Evolutionary conservation across 331 rosid species (phyloP).

Genomic region (Quercus tomentella): DNA sequence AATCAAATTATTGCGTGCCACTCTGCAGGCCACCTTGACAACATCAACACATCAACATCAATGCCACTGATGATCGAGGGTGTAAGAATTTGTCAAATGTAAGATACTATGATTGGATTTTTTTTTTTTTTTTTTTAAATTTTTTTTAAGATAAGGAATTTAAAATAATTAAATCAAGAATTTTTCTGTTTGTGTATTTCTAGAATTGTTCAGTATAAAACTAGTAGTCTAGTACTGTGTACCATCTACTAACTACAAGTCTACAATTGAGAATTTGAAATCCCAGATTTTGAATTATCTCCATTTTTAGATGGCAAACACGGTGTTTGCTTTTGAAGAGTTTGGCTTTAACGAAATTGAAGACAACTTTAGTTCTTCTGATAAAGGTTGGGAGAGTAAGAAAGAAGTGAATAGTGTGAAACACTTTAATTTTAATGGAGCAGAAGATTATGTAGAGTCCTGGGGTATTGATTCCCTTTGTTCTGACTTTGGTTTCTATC

Average conservation of each 20-base stretch:
- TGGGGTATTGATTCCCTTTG: conserved; percentile 17
- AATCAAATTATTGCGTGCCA: neutral
- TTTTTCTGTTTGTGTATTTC: neutral
- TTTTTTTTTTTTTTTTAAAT: too few relatives aligned
- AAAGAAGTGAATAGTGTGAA: conserved; percentile 13
- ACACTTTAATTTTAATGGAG: conserved; percentile 11
- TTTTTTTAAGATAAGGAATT: neutral
- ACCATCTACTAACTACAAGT: neutral
- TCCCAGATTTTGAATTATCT: neutral
- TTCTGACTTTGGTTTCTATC: conserved; percentile 22
- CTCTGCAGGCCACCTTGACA: conserved; percentile 32
- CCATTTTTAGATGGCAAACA: conserved; percentile 28
- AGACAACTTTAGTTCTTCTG: conserved; percentile 25
- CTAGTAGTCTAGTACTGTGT: neutral
- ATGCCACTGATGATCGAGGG: conserved; percentile 2
- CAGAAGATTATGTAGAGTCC: conserved; percentile 16
- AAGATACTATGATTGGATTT: neutral
- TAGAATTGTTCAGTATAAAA: neutral
- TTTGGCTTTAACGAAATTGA: conserved; percentile 18
- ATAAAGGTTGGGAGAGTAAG: conserved; percentile 13
- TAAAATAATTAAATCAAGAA: neutral
- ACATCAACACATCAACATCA: conserved; percentile 26
- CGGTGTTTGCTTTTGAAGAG: conserved; percentile 16
- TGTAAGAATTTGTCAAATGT: conserved; percentile 17
- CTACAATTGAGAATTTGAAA: neutral